phyloP scores from a whole-genome alignment of 805 yeast genomes.

The Komagataella pastoris region DNA sequence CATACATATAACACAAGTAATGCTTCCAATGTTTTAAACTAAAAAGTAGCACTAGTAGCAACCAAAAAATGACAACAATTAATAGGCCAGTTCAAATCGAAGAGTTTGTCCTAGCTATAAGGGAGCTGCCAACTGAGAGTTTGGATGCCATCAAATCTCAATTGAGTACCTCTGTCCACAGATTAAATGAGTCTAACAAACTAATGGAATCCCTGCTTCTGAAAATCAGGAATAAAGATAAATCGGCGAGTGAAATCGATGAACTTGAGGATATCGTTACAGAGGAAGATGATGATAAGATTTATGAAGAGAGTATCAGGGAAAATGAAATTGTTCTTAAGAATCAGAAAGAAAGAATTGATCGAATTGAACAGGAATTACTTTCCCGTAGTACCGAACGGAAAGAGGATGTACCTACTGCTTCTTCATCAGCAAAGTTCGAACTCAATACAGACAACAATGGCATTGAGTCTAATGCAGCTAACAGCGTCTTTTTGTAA shows the following conservation, averaged over 20 bases:
- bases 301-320: conserved; percentile 38
- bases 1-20: neutral
- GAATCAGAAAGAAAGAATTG: conserved; percentile 34
- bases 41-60: neutral
- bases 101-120: conserved; percentile 16
- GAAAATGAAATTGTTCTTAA: conserved; percentile 44
- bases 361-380: conserved; percentile 32
- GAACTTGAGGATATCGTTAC: conserved; percentile 24
- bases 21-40: too few species aligned
- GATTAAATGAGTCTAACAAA: conserved; percentile 37
- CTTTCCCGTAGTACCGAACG: conserved; percentile 21
- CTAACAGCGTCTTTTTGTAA: conserved; percentile 18
- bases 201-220: conserved; percentile 29
- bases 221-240: conserved; percentile 9
- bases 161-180: conserved; percentile 27
- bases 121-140: conserved; percentile 28
- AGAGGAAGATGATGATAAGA: conserved; percentile 27
- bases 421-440: neutral
- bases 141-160: conserved; percentile 18
- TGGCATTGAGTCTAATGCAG: conserved; percentile 20
- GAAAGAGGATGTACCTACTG: neutral
- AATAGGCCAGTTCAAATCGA: conserved; percentile 12
- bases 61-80: neutral
- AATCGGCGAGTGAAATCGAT: conserved; percentile 9
- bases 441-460: conserved; percentile 23